Evolutionary conservation across 2,329 filamentous ascomycete genomes (phyloP), one percentile per base, ranked within the genome.

Genomic region (Tricladium varicosporioides): DNA sequence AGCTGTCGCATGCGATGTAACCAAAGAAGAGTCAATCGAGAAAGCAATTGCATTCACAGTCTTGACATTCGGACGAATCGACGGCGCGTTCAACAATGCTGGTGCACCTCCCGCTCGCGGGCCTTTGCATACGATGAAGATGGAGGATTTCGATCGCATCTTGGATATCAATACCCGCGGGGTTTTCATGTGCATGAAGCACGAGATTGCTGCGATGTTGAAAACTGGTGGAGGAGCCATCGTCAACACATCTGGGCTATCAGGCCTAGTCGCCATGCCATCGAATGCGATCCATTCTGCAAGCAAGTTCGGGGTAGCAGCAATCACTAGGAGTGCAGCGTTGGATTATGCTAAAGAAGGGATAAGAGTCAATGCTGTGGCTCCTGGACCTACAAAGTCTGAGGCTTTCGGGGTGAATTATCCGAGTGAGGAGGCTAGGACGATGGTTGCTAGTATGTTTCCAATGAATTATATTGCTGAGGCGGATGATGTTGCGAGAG

Each of bases 391-490:
- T 27, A 48, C 46, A 2, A 11, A 14, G 46, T 31, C 46, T 14
- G 46, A 48, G 46, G 46, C 18, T 27, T 32, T 48, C n/a, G 46
- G 32, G 11, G 10, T 31, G 46, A 5, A 31, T 14, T 48, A 27
- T 14, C 46, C 46, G 13, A 32, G 4, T 14, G 46, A 48, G 16
- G 46, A 48, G 22, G 16, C 11, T 2, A 48, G 32, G 22, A 13
- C 18, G 46, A 27, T 18, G 22, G 31, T 48, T 9, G 46, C 46
- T 11, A 19, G 46, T 3, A 48, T 48, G 46, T 48, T 48, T 32
- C 46, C 46, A 5, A 48, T 48, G 46, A 48, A 48, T 48, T 48
- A 48, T 32, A 32, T 48, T 14, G 46, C 46, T 13, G 46, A 48
- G 14, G 10, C 46, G 46, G 46, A 48, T 14, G 46, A 48, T 27